Percentiles rank a stretch among this genome's conserved stretches.
Conservation (phyloP, 768 basidiomycete genomes). For the Suillus ampliporus region DNA sequence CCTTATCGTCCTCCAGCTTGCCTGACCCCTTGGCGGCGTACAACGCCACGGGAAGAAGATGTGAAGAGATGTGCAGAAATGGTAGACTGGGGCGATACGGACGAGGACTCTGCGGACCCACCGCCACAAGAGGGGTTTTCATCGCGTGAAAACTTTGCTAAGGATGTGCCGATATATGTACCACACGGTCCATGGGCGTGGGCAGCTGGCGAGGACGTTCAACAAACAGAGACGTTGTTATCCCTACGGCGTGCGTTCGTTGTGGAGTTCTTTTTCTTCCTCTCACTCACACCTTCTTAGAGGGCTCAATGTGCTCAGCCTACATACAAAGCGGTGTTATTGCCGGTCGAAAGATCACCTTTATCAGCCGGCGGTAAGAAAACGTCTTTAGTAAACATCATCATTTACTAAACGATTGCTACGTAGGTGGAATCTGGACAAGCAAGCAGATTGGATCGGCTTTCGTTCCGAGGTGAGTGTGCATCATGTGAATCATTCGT, state of each 20-base stretch:
- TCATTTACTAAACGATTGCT: neutral
- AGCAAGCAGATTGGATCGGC: constrained; percentile 42
- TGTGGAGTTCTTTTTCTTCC: neutral
- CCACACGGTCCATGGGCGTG: constrained; percentile 41
- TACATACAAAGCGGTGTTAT: constrained; percentile 43
- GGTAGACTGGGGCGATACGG: constrained; percentile 31
- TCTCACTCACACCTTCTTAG: constrained; percentile 26
- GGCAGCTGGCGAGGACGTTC: constrained; percentile 32
- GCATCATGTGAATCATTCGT: constrained; percentile 13
- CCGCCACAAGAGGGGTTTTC: constrained; percentile 4
- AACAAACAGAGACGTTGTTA: constrained; percentile 33
- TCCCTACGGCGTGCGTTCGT: constrained; percentile 29
- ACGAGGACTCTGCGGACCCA: neutral
- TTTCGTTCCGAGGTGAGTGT: constrained; percentile 45
- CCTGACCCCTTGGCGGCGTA: constrained; percentile 11
- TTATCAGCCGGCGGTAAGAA: constrained; percentile 44
- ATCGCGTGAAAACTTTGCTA: constrained; percentile 21
- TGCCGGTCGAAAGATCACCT: constrained; percentile 33
- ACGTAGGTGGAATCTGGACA: constrained; percentile 39
- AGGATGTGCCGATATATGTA: constrained; percentile 25
- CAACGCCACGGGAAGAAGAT: constrained; percentile 25
- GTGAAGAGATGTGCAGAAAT: constrained; percentile 31
- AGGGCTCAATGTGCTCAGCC: constrained; percentile 43
- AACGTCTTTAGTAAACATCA: neutral
- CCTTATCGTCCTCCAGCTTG: constrained; percentile 24